These are phyloP conservation scores for Thelonectria olida DNA, from an alignment of 2,329 filamentous ascomycete species.

Conservation along the genomic window DNA sequence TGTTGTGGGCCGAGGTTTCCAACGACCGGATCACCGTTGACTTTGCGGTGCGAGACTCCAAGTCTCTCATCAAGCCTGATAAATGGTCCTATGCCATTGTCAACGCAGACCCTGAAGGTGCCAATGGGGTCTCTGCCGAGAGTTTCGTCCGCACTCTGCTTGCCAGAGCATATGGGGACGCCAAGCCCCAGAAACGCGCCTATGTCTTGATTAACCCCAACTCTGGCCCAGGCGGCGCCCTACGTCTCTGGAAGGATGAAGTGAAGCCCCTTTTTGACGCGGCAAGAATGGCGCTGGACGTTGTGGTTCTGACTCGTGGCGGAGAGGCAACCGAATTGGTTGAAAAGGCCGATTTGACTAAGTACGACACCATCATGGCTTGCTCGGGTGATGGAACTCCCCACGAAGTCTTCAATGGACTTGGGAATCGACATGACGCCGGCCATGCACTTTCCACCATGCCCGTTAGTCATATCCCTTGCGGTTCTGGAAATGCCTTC, in stretches of 20 bases:
- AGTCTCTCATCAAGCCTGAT: constrained; percentile 67
- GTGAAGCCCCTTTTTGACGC: constrained; percentile 86
- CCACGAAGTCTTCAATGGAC: constrained; percentile 93
- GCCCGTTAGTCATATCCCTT: constrained; percentile 87
- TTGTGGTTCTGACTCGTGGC: constrained; percentile 74
- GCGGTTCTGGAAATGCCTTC: constrained; percentile 94
- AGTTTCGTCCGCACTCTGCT: constrained; percentile 75
- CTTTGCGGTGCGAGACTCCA: constrained; percentile 71
- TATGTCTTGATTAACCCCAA: constrained; percentile 93
- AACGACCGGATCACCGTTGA: constrained; percentile 72
- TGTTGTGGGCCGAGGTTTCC: constrained; percentile 80
- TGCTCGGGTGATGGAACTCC: constrained; percentile 93
- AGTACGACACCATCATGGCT: constrained; percentile 85
- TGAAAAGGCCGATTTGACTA: constrained; percentile 77
- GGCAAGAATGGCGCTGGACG: constrained; percentile 79
- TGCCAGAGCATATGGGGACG: constrained; percentile 73
- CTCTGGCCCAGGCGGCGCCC: constrained; percentile 81
- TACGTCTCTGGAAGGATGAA: constrained; percentile 76
- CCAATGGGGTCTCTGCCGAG: constrained; percentile 51
- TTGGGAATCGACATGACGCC: constrained; percentile 81
- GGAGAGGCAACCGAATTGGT: constrained; percentile 85
- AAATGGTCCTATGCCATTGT: constrained; percentile 64
- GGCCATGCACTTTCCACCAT: constrained; percentile 77
- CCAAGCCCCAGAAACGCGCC: constrained; percentile 77
- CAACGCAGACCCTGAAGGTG: background rate